Evolutionary conservation across 2,329 filamentous ascomycete genomes (phyloP).

Genomic region (Fusarium sp.): DNA sequence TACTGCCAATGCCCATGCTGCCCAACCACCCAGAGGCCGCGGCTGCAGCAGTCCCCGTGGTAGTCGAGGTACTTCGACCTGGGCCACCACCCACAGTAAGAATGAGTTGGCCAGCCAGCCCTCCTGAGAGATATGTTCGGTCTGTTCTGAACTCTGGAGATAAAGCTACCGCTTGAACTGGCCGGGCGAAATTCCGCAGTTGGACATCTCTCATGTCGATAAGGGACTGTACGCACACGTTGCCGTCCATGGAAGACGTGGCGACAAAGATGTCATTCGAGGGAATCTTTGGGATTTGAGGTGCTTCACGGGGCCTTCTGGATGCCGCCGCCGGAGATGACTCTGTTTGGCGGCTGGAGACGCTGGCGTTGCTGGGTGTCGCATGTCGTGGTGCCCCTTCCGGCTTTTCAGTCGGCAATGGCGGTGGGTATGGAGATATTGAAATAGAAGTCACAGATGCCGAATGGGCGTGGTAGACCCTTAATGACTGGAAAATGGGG

Average conservation of each 20-base stretch:
- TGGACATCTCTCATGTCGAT: conserved; percentile 91
- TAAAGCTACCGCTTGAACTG: conserved; percentile 91
- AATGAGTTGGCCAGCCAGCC: conserved; percentile 87
- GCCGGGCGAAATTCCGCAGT: conserved; percentile 91
- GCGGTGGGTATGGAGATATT: conserved; percentile 83
- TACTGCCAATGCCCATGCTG: conserved; percentile 82
- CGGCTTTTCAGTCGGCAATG: conserved; percentile 59
- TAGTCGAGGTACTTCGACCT: conserved; percentile 89
- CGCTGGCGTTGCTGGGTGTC: conserved; percentile 51
- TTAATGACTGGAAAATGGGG: conserved; percentile 82
- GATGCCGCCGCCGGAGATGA: conserved; percentile 64
- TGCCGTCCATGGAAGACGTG: conserved; percentile 94
- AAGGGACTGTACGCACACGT: conserved; percentile 91
- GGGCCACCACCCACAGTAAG: conserved; percentile 84
- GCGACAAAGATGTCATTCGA: conserved; percentile 95
- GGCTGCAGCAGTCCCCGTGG: conserved; percentile 83
- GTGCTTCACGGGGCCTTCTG: conserved; percentile 63
- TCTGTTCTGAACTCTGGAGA: conserved; percentile 95
- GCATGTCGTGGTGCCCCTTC: conserved; percentile 55
- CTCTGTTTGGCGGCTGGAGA: conserved; percentile 48
- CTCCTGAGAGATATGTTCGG: conserved; percentile 89
- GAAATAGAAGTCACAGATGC: conserved; percentile 92
- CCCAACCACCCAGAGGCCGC: conserved; percentile 92
- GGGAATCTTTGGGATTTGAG: conserved; percentile 76
- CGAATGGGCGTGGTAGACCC: conserved; percentile 91